Evolutionary conservation across 345 rosid species (phyloP).

Genomic region (Hypericum perforatum): DNA sequence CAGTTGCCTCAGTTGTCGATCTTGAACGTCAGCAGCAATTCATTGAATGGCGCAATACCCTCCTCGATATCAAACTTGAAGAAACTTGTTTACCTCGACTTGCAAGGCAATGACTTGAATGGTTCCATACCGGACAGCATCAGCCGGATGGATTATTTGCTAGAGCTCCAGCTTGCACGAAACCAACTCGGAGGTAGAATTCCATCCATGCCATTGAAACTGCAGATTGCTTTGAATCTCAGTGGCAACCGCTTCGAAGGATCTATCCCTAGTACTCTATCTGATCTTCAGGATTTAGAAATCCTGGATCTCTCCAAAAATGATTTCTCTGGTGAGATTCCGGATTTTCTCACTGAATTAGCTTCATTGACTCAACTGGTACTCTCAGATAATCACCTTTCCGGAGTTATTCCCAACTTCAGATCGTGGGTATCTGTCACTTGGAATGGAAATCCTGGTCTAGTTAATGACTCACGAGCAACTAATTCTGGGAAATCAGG

Average conservation of each 20-base stretch:
- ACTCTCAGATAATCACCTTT: slow-evolving; percentile 52
- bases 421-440: slow-evolving; percentile 8
- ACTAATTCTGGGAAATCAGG: neutral
- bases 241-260: slow-evolving; percentile 56
- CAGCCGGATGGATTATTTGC: slow-evolving; percentile 18
- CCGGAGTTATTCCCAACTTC: slow-evolving; percentile 40
- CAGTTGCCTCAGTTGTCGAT: slow-evolving; percentile 18
- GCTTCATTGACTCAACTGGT: slow-evolving; percentile 35
- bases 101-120: slow-evolving; percentile 44
- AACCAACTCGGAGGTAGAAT: slow-evolving; percentile 47
- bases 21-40: slow-evolving; percentile 50
- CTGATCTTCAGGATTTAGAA: slow-evolving; percentile 35
- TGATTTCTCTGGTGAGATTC: slow-evolving; percentile 41
- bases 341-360: slow-evolving; percentile 17
- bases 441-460: slow-evolving; percentile 32
- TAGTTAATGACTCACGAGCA: slow-evolving; percentile 3
- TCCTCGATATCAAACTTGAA: slow-evolving; percentile 34
- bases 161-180: slow-evolving; percentile 66
- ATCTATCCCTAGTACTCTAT: slow-evolving; percentile 29
- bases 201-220: slow-evolving; percentile 42
- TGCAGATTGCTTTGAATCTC: slow-evolving; percentile 71
- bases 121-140: slow-evolving; percentile 50
- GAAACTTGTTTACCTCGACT: slow-evolving; percentile 27
- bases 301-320: slow-evolving; percentile 71
- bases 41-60: slow-evolving; percentile 51